Conservation (phyloP, 768 basidiomycete genomes). For the Macrolepiota albuminosa region DNA sequence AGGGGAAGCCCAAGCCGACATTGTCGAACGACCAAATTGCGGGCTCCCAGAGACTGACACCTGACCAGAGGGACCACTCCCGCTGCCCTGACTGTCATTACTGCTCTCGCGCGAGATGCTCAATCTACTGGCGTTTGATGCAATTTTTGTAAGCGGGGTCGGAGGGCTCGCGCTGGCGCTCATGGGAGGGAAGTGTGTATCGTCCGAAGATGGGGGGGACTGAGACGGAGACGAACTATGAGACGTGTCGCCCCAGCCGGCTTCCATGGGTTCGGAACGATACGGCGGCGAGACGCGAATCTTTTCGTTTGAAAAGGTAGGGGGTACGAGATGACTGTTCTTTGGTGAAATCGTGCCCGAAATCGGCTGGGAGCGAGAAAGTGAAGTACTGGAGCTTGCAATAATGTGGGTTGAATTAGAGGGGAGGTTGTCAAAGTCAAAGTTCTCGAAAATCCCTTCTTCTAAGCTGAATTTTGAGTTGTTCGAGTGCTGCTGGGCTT, state of each 20-base stretch:
- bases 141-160: background rate
- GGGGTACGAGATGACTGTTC: conserved; percentile 18
- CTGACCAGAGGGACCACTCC: background rate
- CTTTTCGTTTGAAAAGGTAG: conserved; percentile 42
- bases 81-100: conserved; percentile 2
- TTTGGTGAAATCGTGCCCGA: conserved; percentile 17
- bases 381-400: background rate
- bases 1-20: conserved; percentile 26
- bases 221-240: conserved; percentile 19
- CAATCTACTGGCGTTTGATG: conserved; percentile 13
- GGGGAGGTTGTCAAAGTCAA: conserved; percentile 32
- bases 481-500: conserved; percentile 33
- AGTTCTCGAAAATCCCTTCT: conserved; percentile 57
- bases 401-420: conserved; percentile 17
- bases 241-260: conserved; percentile 27
- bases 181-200: conserved; percentile 13
- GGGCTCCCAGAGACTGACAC: conserved; percentile 6
- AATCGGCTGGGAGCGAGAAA: conserved; percentile 15
- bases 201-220: conserved; percentile 25
- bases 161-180: conserved; percentile 27
- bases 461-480: conserved; percentile 21
- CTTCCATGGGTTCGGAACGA: conserved; percentile 52
- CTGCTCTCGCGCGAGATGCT: conserved; percentile 11
- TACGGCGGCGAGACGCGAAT: conserved; percentile 50
- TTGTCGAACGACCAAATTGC: conserved; percentile 18